Evolutionary conservation across 371 early-diverging fungal genomes (phyloP).

Genomic region (Massospora cicadina): DNA sequence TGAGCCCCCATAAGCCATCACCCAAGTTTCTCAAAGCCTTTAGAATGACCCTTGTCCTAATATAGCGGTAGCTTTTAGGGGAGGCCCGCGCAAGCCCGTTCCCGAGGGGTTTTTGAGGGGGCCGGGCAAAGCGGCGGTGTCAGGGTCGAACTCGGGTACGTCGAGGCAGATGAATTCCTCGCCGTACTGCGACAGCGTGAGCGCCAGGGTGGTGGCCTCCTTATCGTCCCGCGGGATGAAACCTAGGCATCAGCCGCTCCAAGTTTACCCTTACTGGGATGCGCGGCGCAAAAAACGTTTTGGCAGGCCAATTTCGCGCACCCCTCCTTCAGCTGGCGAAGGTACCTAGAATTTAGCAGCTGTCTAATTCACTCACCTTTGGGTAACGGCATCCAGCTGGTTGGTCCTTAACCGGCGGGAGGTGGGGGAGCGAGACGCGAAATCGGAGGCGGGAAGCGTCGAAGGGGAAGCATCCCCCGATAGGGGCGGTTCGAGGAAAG

Average conservation of each 20-base stretch:
- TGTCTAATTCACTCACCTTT: not conserved
- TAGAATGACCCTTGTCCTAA: not conserved
- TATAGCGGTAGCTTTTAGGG: not conserved
- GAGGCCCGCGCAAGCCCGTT: not conserved
- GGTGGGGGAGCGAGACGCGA: not conserved
- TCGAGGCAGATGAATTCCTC: not conserved
- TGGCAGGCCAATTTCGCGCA: not conserved
- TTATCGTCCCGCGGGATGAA: conserved; percentile 1
- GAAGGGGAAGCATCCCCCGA: not conserved
- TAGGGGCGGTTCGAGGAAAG: not conserved
- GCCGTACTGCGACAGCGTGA: not conserved
- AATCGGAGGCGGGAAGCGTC: not conserved
- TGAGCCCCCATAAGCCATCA: not conserved
- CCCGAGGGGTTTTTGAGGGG: not conserved
- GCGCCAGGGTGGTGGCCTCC: not conserved
- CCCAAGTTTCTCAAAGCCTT: not conserved
- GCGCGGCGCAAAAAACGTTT: not conserved
- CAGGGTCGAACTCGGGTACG: conserved; percentile 1
- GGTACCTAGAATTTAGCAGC: not conserved
- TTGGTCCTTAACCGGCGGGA: not conserved
- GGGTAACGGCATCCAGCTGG: not conserved
- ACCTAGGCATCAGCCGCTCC: not conserved
- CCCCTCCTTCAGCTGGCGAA: not conserved
- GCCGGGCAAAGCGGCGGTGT: not conserved
- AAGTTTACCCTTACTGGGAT: not conserved